These are phyloP conservation scores for Candida namnaoensis DNA, from an alignment of 805 yeast species.

Conservation along the genomic window DNA sequence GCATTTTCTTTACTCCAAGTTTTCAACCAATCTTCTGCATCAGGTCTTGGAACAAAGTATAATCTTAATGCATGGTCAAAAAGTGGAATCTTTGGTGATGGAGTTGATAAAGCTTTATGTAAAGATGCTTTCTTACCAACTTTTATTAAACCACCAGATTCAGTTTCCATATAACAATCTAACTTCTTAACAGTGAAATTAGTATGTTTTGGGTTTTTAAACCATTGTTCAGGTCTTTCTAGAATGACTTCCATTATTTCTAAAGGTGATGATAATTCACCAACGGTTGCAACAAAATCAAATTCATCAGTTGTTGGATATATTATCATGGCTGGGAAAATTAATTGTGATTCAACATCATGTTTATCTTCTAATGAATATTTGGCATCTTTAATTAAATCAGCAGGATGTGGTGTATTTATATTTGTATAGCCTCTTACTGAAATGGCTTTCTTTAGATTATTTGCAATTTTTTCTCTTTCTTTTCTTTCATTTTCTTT, in stretches of 20 bases:
- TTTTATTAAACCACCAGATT: slow-evolving; percentile 75
- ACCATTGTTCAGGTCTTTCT: slow-evolving; percentile 65
- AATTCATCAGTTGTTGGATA: slow-evolving; percentile 83
- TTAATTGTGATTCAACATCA: slow-evolving; percentile 69
- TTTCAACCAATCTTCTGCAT: slow-evolving; percentile 55
- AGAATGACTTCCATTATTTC: slow-evolving; percentile 55
- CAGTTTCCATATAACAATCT: slow-evolving; percentile 76
- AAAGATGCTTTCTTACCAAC: slow-evolving; percentile 71
- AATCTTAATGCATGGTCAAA: slow-evolving; percentile 67
- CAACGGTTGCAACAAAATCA: slow-evolving; percentile 68
- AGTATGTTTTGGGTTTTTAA: slow-evolving; percentile 45
- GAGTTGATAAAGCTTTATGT: slow-evolving; percentile 53
- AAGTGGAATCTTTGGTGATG: slow-evolving; percentile 60
- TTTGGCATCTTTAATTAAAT: slow-evolving; percentile 42
- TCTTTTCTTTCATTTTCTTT: slow-evolving; percentile 24
- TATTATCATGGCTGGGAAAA: slow-evolving; percentile 72
- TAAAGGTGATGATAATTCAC: slow-evolving; percentile 61
- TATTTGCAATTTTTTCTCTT: slow-evolving; percentile 30
- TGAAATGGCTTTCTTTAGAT: slow-evolving; percentile 50
- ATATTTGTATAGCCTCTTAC: slow-evolving; percentile 48
- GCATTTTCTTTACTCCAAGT: slow-evolving; percentile 59
- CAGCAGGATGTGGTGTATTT: slow-evolving; percentile 45
- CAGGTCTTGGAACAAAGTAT: slow-evolving; percentile 71
- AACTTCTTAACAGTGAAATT: slow-evolving; percentile 52
- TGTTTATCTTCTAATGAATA: slow-evolving; percentile 51